These are phyloP conservation scores for Colletotrichum graminicola DNA, from an alignment of 2,329 filamentous ascomycete genomes.

Conservation along the genomic window DNA sequence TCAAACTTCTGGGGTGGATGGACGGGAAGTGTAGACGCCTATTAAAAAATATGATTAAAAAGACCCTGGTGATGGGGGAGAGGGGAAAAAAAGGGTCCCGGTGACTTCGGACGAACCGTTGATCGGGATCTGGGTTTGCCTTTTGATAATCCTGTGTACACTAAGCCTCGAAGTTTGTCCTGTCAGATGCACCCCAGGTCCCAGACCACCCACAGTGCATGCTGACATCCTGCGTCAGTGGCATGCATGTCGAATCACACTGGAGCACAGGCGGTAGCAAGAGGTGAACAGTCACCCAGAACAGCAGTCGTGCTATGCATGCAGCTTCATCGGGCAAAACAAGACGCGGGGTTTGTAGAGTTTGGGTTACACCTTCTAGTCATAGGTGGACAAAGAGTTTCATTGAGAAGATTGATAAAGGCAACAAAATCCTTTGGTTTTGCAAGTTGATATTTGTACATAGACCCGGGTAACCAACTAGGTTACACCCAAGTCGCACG, in stretches of 20 bases:
- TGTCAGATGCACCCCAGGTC: constrained; percentile 7
- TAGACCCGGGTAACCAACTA: constrained; percentile 16
- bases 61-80: neutral
- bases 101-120: neutral
- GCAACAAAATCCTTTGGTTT: constrained; percentile 16
- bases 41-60: neutral
- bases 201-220: constrained; percentile 3
- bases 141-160: neutral
- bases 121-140: neutral
- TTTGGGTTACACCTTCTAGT: neutral
- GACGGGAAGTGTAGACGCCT: neutral
- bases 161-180: neutral
- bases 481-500: constrained; percentile 22
- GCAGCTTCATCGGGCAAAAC: constrained; percentile 13
- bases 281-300: constrained; percentile 9
- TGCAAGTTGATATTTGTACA: constrained; percentile 31
- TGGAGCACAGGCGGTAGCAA: neutral
- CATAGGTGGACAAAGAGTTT: neutral
- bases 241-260: constrained; percentile 22
- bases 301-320: constrained; percentile 28
- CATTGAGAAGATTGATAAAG: neutral
- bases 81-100: neutral
- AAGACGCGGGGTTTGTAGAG: constrained; percentile 3
- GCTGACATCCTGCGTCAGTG: constrained; percentile 3
- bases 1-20: constrained; percentile 4